Evolutionary conservation across 345 rosid genomes (phyloP).

Genomic region (Passiflora organensis): DNA sequence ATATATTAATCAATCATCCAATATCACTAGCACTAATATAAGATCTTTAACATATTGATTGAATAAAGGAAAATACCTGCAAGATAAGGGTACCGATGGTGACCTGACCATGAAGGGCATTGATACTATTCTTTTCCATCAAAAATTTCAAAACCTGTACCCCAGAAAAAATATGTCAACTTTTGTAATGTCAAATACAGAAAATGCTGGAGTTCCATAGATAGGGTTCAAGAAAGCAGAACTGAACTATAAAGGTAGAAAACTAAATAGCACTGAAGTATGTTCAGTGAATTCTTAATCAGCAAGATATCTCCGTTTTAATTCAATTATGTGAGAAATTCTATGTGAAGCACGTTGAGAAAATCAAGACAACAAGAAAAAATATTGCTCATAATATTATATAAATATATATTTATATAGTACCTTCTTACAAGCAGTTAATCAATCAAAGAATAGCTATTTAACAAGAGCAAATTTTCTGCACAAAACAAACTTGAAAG

Average conservation of each 20-base stretch:
- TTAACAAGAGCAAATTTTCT: too few relatives aligned
- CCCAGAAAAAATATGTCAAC: background rate
- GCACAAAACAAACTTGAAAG: too few relatives aligned
- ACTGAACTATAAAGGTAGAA: background rate
- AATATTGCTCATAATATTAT: background rate
- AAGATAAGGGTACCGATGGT: slow-evolving; percentile 84
- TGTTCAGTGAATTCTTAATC: background rate
- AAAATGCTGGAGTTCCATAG: too few relatives aligned
- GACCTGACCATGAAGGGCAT: slow-evolving; percentile 82
- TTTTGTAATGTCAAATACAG: too few relatives aligned
- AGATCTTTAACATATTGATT: too few relatives aligned
- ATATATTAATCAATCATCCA: background rate
- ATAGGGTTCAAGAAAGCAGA: background rate
- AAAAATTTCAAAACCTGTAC: slow-evolving; percentile 77
- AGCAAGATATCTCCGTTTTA: background rate
- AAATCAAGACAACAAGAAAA: background rate
- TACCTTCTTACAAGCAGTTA: background rate
- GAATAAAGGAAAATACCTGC: slow-evolving; percentile 42
- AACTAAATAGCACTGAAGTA: background rate
- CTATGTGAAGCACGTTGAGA: background rate
- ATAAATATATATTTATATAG: too few relatives aligned
- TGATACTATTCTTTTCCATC: slow-evolving; percentile 78
- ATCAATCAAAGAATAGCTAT: background rate
- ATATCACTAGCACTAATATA: background rate
- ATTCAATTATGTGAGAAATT: background rate